Base-by-base conservation (phyloP, 2,329 filamentous ascomycete species). In the Neofusicoccum sp. region DNA sequence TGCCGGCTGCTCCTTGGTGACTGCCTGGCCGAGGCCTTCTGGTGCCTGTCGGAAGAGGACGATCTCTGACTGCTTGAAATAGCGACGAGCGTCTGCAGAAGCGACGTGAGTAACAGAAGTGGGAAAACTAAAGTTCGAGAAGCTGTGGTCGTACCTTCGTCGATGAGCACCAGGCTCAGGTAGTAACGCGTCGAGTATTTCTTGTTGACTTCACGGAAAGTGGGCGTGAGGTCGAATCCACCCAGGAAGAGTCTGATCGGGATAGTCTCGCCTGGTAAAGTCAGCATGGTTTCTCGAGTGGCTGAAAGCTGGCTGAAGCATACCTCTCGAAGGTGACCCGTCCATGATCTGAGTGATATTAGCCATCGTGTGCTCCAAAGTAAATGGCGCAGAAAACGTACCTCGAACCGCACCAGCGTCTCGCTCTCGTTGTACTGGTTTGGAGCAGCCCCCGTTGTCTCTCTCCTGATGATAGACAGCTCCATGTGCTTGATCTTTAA, bases 401-500 rank as follows among this genome's bases (percentile, higher is more conserved):
- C 89, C 85, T 99, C 95, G 70, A 99, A 99, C 66, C 96, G 87
- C 61, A 99, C 95, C 68, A 99, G 79, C 2, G 95, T 99, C 79
- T 99, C 95, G 78, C 93, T 98, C 81, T 99, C 96, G 74, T 99
- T 99, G 79, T 99, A 99, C 77, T 99, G 96, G 75, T 99, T 99
- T 6, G 95, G 95, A 24, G 95, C 91, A 4, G 92, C 91, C 60
- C 96, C 95, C 0, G 95, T 99, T 2, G 95, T 99, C 79, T 99
- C 95, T 68, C 96, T 84, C 67, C 96, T 86, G 75, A 99, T 99
- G 70, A 99, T 99, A 67, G 91, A 96, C 64, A 99, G 80, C 80
- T 99, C 95, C 95, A 99, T 99, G 78, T 99, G 95, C 79, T 98
- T 97, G 76, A 99, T 99, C 86, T 99, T 99, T 75, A 99, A 82